Evolutionary conservation across 1,139 yeast genomes (phyloP).

Genomic region (Hyphopichia buzzinii): DNA sequence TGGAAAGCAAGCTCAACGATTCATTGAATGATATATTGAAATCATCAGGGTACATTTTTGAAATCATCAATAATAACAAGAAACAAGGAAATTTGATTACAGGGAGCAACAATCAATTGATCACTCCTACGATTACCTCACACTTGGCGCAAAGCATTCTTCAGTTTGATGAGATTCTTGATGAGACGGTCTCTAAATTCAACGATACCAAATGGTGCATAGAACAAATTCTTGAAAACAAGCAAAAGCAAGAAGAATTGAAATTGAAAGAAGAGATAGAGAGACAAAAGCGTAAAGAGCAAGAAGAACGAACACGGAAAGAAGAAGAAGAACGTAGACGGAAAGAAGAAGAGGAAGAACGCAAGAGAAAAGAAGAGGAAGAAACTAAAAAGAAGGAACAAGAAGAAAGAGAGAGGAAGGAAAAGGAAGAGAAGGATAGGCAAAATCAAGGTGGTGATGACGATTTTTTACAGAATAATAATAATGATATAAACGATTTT

Average conservation of each 20-base stretch:
- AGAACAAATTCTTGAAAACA: slow-evolving; percentile 43
- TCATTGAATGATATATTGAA: slow-evolving; percentile 43
- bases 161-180: slow-evolving; percentile 42
- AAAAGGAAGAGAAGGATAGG: slow-evolving; percentile 8
- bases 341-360: slow-evolving; percentile 16
- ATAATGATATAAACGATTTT: slow-evolving; percentile 15
- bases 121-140: slow-evolving; percentile 40
- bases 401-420: slow-evolving; percentile 11
- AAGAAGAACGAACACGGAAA: slow-evolving; percentile 17
- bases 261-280: slow-evolving; percentile 41
- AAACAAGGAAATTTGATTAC: slow-evolving; percentile 43
- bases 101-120: slow-evolving; percentile 44
- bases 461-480: slow-evolving; percentile 7
- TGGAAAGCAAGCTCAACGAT: slow-evolving; percentile 39
- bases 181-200: slow-evolving; percentile 43
- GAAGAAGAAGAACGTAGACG: slow-evolving; percentile 13
- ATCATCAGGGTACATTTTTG: slow-evolving; percentile 46
- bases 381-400: slow-evolving; percentile 8
- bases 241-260: slow-evolving; percentile 43
- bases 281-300: slow-evolving; percentile 23
- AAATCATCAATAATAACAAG: slow-evolving; percentile 42
- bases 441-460: slow-evolving; percentile 12
- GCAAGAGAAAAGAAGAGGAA: slow-evolving; percentile 14
- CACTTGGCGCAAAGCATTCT: slow-evolving; percentile 36
- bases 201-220: slow-evolving; percentile 49